Evolutionary conservation across 2,329 filamentous ascomycete species (phyloP).

Genomic region (Stagonosporopsis chrysanthemi): DNA sequence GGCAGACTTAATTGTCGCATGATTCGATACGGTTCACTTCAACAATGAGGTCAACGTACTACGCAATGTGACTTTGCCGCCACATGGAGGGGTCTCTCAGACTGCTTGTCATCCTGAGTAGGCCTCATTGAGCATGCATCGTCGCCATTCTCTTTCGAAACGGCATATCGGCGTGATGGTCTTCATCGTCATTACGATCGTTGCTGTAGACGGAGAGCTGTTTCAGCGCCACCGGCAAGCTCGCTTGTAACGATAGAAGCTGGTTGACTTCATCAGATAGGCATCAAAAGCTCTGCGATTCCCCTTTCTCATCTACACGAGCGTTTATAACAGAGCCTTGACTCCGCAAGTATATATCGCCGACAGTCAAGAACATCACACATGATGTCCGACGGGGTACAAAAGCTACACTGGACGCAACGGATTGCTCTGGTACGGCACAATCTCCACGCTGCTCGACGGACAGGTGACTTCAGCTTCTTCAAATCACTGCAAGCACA

Average conservation of each 20-base stretch:
- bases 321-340: neutral
- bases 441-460: slow-evolving; percentile 54
- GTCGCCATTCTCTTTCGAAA: neutral
- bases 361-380: neutral
- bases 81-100: slow-evolving; percentile 2
- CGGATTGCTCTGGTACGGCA: slow-evolving; percentile 55
- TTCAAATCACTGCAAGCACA: slow-evolving; percentile 57
- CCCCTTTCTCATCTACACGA: neutral
- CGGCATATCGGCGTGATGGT: neutral
- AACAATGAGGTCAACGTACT: slow-evolving; percentile 9
- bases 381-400: slow-evolving; percentile 31
- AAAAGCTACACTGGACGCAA: slow-evolving; percentile 56
- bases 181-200: neutral
- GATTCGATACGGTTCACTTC: slow-evolving; percentile 12
- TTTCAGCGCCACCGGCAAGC: slow-evolving; percentile 1
- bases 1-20: slow-evolving; percentile 7
- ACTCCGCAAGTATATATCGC: neutral
- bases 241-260: neutral
- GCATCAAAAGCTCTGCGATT: slow-evolving; percentile 3
- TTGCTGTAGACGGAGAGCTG: neutral
- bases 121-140: slow-evolving; percentile 6
- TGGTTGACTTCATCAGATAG: neutral
- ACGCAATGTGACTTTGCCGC: slow-evolving; percentile 9
- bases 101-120: neutral
- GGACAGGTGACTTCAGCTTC: slow-evolving; percentile 56